Base-by-base conservation (phyloP, 805 yeast genomes). In the Metschnikowia peoriensis region DNA sequence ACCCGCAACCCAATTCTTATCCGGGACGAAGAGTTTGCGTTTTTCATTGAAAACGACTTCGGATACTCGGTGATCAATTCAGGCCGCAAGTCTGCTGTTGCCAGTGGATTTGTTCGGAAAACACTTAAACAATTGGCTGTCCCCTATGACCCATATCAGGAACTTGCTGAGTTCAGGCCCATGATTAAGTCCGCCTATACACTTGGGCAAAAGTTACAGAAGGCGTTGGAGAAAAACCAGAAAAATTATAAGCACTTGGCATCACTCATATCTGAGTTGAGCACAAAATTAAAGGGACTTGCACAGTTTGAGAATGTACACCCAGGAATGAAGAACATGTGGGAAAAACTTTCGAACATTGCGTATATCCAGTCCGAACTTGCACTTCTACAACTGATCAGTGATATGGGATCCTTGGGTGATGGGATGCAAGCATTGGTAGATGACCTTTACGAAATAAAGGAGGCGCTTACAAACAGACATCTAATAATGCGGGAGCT, bases 401-500 rank as follows among this genome's bases (percentile, higher is more conserved):
- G 84, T 53, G 89, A 86, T 56, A 75, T 83, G 69, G 91, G 94
- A 0, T 77, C 87, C 0, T 67, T 93, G 37, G 91, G 89, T 1
- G 97, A 93, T 61, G 87, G 87, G 1, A 66, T 90, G 14, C 82
- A 77, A 51, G 74, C 80, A 61, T 72, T 90, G 29, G 73, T 83
- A 4, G 80, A 81, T 55, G 97, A 92, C 61, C 86, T 94, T 14
- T 94, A 86, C 67, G 85, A 87, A 52, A 86, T 92, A 52, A 94
- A 94, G 68, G 99, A 94, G 69, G 86, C 97, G 0, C 74, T 94
- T 50, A 94, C 99, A 0, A 92, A 93, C 69, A 78, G 99, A 53
- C 97, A 94, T 67, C 75, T 94, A 52, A 71, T 93, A 38, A 94
- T 94, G 97, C 80, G 97, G 49, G 99, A 94, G 59, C 74, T 90